Evolutionary conservation across 2,329 filamentous ascomycete species (phyloP).

Genomic region (Emmonsiellopsis sp.): DNA sequence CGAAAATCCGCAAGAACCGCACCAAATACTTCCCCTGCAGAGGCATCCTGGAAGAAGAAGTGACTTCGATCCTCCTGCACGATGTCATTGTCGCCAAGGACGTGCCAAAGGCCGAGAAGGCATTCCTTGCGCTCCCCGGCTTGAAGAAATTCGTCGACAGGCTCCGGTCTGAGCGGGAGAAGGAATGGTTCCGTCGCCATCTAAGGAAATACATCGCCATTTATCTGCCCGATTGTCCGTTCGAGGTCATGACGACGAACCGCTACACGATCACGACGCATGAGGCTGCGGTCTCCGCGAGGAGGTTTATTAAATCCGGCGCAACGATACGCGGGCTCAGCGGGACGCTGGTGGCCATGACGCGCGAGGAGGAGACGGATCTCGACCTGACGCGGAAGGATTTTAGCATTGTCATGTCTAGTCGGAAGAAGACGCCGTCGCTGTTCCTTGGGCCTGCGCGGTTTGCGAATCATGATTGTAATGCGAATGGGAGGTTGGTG

Average conservation of each 20-base stretch:
- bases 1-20: conserved; percentile 87
- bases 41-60: conserved; percentile 59
- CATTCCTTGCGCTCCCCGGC: conserved; percentile 62
- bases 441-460: conserved; percentile 90
- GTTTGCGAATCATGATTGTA: conserved; percentile 95
- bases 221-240: conserved; percentile 87
- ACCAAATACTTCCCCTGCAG: conserved; percentile 76
- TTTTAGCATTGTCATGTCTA: conserved; percentile 94
- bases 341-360: conserved; percentile 87
- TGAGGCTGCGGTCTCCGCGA: conserved; percentile 78
- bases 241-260: conserved; percentile 88
- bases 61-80: conserved; percentile 50
- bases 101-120: conserved; percentile 57
- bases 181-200: conserved; percentile 76
- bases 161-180: conserved; percentile 67
- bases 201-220: conserved; percentile 85
- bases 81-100: conserved; percentile 69
- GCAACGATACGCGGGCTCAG: conserved; percentile 84
- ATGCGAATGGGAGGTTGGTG: conserved; percentile 78
- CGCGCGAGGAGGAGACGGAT: conserved; percentile 77
- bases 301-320: conserved; percentile 67
- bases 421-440: conserved; percentile 79
- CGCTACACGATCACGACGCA: conserved; percentile 86
- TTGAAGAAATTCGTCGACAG: conserved; percentile 60
- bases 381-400: conserved; percentile 77